phyloP scores from a whole-genome alignment of 2,329 filamentous ascomycete genomes.

The Diaporthe citri region DNA sequence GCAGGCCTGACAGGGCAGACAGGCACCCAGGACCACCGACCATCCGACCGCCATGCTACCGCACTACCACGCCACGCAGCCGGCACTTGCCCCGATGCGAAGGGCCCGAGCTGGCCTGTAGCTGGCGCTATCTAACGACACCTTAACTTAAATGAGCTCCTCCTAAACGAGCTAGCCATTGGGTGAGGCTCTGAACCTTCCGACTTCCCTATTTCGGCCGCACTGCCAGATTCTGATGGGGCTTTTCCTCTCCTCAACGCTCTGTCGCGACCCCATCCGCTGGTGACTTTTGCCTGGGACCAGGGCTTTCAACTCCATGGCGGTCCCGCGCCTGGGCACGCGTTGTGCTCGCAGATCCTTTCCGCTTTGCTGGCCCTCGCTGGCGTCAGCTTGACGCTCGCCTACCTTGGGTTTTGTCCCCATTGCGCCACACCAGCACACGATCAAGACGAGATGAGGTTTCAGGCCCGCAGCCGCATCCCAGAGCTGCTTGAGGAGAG shows the following conservation, averaged over 20 bases:
- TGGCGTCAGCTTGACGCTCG: constrained; percentile 14
- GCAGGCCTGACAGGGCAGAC: not conserved
- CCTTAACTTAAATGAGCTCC: constrained; percentile 25
- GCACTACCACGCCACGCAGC: not conserved
- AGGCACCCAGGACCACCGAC: not conserved
- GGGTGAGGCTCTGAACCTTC: constrained; percentile 12
- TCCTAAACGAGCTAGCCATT: constrained; percentile 24
- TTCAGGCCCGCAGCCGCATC: constrained; percentile 7
- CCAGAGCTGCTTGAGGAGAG: not conserved
- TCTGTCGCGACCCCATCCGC: constrained; percentile 4
- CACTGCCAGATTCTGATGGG: constrained; percentile 22
- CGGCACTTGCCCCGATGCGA: constrained; percentile 26
- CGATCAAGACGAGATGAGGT: constrained; percentile 17
- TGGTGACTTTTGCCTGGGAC: not conserved
- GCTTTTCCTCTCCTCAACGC: not conserved
- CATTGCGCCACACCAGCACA: not conserved
- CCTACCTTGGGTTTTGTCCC: not conserved
- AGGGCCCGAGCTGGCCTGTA: not conserved
- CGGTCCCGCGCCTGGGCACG: constrained; percentile 15
- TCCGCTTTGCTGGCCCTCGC: constrained; percentile 4
- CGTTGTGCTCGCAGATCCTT: constrained; percentile 23
- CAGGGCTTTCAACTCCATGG: not conserved
- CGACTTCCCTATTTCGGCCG: constrained; percentile 21
- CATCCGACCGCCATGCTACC: not conserved
- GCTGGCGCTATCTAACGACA: not conserved